Evolutionary conservation across 768 basidiomycete species (phyloP).

Genomic region (Russula virescens): DNA sequence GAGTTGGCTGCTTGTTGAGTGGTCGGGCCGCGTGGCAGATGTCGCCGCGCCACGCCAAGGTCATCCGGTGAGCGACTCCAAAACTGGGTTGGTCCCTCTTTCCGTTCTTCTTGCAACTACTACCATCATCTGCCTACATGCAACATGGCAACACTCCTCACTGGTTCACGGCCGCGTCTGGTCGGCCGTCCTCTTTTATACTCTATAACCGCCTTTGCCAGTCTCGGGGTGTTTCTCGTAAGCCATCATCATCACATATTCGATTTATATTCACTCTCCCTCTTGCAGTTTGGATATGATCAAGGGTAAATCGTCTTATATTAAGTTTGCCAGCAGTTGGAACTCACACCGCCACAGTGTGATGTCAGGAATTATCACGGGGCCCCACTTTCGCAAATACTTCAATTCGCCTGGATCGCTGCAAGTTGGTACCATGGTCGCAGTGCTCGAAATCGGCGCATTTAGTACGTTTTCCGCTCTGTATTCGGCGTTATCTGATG

Average conservation of each 20-base stretch:
- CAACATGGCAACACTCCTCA: slow-evolving; percentile 43
- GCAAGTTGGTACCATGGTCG: slow-evolving; percentile 90
- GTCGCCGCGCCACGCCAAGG: too few species aligned
- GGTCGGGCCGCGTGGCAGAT: too few species aligned
- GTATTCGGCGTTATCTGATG: slow-evolving; percentile 1
- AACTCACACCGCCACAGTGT: slow-evolving; percentile 42
- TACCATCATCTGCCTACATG: slow-evolving; percentile 34
- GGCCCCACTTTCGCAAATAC: slow-evolving; percentile 73
- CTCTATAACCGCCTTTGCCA: slow-evolving; percentile 73
- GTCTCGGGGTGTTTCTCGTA: slow-evolving; percentile 81
- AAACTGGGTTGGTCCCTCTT: slow-evolving; percentile 4
- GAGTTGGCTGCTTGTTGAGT: too few species aligned
- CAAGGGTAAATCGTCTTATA: slow-evolving; percentile 55
- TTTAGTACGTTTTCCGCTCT: slow-evolving; percentile 51
- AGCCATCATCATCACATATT: slow-evolving; percentile 29
- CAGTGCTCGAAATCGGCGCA: slow-evolving; percentile 90
- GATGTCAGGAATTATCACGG: slow-evolving; percentile 90
- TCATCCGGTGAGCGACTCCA: background rate
- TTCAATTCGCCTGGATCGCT: slow-evolving; percentile 73
- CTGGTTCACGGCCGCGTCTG: slow-evolving; percentile 43
- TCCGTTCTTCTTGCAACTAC: slow-evolving; percentile 4
- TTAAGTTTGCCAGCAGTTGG: slow-evolving; percentile 16
- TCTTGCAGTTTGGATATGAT: slow-evolving; percentile 71
- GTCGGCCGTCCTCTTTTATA: slow-evolving; percentile 77
- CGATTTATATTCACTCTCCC: slow-evolving; percentile 8